These are phyloP conservation scores for Zygotorulaspora florentina DNA, from an alignment of 805 yeast species.

Conservation along the genomic window DNA sequence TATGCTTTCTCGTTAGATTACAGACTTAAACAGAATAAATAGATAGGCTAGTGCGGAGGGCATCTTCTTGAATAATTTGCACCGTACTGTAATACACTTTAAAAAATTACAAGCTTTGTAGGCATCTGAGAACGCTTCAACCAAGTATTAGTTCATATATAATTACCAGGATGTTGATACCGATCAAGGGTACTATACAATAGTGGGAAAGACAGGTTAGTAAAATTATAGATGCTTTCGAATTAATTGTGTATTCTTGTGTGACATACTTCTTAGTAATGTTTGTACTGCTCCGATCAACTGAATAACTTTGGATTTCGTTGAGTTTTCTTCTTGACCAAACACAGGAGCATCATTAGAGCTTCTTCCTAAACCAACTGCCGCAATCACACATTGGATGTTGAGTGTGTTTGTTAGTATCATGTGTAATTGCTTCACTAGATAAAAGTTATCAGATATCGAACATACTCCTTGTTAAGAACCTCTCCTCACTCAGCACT, in stretches of 20 bases:
- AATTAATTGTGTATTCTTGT: neutral
- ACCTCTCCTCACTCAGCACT: constrained; percentile 74
- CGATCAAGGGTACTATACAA: constrained; percentile 64
- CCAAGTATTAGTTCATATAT: constrained; percentile 68
- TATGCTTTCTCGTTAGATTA: neutral
- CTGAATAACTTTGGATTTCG: constrained; percentile 57
- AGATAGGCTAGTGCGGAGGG: neutral
- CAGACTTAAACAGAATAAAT: neutral
- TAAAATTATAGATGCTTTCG: neutral
- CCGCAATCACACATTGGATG: neutral
- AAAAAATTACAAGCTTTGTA: no score
- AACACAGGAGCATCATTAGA: constrained; percentile 40
- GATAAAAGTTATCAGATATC: neutral
- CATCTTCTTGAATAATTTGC: neutral
- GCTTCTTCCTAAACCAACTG: constrained; percentile 45
- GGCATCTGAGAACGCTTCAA: constrained; percentile 26
- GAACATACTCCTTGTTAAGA: constrained; percentile 52
- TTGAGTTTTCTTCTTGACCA: constrained; percentile 44
- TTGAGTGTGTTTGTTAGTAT: constrained; percentile 2
- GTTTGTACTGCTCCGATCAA: constrained; percentile 73
- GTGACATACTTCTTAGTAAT: constrained; percentile 52
- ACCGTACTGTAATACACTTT: neutral
- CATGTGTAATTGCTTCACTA: neutral
- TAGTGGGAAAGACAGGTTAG: constrained; percentile 1
- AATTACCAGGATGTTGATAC: constrained; percentile 60